Evolutionary conservation across 805 yeast species (phyloP), one percentile per base, ranked within the genome.

Genomic region (Kodamaea restingae): DNA sequence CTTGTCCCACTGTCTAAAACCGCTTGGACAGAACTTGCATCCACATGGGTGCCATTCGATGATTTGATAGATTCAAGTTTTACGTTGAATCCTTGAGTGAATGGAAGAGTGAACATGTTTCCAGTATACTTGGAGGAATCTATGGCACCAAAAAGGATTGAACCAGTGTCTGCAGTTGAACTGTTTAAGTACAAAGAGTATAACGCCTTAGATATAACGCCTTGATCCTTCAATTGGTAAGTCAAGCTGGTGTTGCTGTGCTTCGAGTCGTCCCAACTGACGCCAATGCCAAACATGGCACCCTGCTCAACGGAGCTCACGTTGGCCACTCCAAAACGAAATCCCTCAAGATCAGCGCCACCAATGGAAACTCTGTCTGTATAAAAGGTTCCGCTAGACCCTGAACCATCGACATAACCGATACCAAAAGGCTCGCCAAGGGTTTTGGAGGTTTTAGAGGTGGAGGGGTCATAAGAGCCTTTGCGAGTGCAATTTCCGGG

Each of bases 121-220:
- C 49, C 50, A n/a, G 33, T 29, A 32, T 39, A 42, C 43, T 51
- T 53, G 15, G 38, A 50, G 3, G 35, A 29, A 43, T 54, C 56
- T 12, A 51, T 46, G 11, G 51, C 56, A 8, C 58, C 58, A 32
- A 53, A 52, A 9, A 54, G 33, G 15, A 54, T 27, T 2, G 50
- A 27, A 7, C 58, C 58, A 9, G 22, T 3, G 4, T 18, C 11
- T 4, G 44, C 45, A 10, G 30, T 12, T 4, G 11, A 15, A 4
- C 24, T 32, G 38, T 43, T 45, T 38, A 53, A 40, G 41, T 47
- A 49, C n/a, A 49, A 25, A 7, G 51, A 47, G 33, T 47, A 49
- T 7, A 41, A 30, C 4, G 45, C 41, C 6, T 28, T 35, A 4
- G 27, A 2, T 24, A 43, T 49, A n/a, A 39, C 4, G 2, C 47